Evolutionary conservation across 345 rosid species (phyloP).

Genomic region (Citrus sp.): DNA sequence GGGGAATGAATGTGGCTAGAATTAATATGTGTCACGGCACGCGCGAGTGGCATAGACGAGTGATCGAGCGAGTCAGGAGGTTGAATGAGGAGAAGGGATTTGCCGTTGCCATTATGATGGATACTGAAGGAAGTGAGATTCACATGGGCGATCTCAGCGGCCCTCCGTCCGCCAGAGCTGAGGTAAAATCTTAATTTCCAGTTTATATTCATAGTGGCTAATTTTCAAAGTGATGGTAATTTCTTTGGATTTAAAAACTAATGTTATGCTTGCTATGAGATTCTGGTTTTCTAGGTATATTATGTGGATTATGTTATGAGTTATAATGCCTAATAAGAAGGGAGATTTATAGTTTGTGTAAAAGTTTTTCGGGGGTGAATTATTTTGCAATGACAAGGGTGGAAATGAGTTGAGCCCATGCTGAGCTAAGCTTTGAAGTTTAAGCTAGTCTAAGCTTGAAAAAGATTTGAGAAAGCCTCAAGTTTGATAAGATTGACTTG

Average conservation of each 20-base stretch:
- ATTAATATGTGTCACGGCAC: constrained; percentile 97
- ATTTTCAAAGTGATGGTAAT: not conserved
- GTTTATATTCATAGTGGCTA: no score
- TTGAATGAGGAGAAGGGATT: constrained; percentile 94
- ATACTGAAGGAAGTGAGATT: constrained; percentile 99
- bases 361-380: not conserved
- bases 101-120: constrained; percentile 99
- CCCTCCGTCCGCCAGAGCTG: constrained; percentile 81
- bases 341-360: not conserved
- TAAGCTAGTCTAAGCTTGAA: not conserved
- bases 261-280: not conserved
- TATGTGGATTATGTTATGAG: not conserved
- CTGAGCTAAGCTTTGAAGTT: not conserved
- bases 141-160: constrained; percentile 99
- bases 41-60: constrained; percentile 83
- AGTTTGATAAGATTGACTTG: not conserved
- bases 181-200: constrained; percentile 38
- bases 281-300: not conserved
- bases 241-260: not conserved
- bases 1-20: constrained; percentile 99
- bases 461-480: not conserved
- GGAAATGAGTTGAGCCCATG: not conserved
- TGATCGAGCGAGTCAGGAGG: constrained; percentile 74
- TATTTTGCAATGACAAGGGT: not conserved
- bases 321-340: not conserved